Conservation (phyloP, 257 asterid genomes). For the Solanum peruvianum region DNA sequence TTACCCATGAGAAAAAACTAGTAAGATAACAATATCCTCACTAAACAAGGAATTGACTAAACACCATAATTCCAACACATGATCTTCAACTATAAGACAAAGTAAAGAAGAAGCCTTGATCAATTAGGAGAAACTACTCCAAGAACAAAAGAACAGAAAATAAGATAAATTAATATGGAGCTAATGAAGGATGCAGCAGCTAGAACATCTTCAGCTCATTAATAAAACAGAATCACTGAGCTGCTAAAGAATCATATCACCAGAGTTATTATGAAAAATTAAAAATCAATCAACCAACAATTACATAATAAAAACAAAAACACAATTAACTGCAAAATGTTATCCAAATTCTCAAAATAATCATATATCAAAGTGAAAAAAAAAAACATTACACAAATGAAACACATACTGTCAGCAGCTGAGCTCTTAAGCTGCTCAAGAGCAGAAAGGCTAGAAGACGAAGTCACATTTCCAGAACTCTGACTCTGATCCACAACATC, state of each 20-base stretch:
- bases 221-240: neutral
- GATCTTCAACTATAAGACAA: neutral
- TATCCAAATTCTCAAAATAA: neutral
- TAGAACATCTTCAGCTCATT: neutral
- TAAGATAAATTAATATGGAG: neutral
- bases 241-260: neutral
- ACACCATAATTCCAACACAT: neutral
- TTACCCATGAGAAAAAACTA: neutral
- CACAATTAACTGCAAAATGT: neutral
- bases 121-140: neutral
- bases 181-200: neutral
- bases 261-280: neutral
- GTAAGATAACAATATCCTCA: neutral
- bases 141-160: neutral
- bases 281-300: neutral
- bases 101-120: neutral
- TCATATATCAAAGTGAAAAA: neutral
- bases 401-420: conserved; percentile 62
- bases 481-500: conserved; percentile 26
- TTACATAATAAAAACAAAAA: neutral
- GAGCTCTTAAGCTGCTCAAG: conserved; percentile 76
- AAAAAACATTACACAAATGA: neutral
- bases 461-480: conserved; percentile 21
- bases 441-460: conserved; percentile 77
- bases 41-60: neutral